Percentiles rank a stretch among this genome's conserved stretches.
Evolutionary conservation across 1,284 basidiomycete genomes (phyloP).

Genomic region (Hypsizygus ulmarius): DNA sequence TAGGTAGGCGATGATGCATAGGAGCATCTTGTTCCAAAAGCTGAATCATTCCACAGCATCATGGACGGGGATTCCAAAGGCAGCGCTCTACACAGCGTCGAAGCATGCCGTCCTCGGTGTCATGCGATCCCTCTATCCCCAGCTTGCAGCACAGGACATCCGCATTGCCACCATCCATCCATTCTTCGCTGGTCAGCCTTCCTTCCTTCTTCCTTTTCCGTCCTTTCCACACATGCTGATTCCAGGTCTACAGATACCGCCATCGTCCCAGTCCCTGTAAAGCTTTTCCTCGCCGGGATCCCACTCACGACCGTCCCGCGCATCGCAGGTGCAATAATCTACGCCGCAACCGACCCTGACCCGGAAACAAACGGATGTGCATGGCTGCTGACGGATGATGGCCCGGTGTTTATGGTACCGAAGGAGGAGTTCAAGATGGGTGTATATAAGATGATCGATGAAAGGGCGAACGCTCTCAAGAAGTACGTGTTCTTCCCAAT

Average conservation of each 20-base stretch:
- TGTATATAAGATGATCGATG: slow-evolving; percentile 49
- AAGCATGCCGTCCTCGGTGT: slow-evolving; percentile 56
- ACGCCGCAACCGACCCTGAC: slow-evolving; percentile 49
- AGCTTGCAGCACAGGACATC: slow-evolving; percentile 37
- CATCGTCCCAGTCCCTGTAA: slow-evolving; percentile 40
- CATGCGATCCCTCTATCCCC: slow-evolving; percentile 45
- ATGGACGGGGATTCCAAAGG: slow-evolving; percentile 45
- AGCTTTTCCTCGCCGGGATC: slow-evolving; percentile 47
- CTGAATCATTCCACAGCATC: slow-evolving; percentile 38
- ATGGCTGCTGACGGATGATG: slow-evolving; percentile 49
- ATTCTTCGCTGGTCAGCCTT: slow-evolving; percentile 46
- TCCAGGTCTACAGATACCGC: slow-evolving; percentile 38
- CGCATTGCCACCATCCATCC: slow-evolving; percentile 51
- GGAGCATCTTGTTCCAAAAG: background rate
- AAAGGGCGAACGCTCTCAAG: slow-evolving; percentile 36
- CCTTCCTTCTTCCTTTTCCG: slow-evolving; percentile 5
- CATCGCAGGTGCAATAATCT: slow-evolving; percentile 51
- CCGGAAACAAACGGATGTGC: slow-evolving; percentile 43
- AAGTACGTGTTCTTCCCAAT: slow-evolving; percentile 28
- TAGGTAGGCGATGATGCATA: slow-evolving; percentile 35
- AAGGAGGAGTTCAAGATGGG: slow-evolving; percentile 47
- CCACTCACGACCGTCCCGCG: slow-evolving; percentile 48
- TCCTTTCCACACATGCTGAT: slow-evolving; percentile 4
- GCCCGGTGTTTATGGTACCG: slow-evolving; percentile 45
- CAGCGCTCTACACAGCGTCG: slow-evolving; percentile 46